Conservation (phyloP, 371 early-diverging fungal genomes). For the Mortierella sp. region DNA sequence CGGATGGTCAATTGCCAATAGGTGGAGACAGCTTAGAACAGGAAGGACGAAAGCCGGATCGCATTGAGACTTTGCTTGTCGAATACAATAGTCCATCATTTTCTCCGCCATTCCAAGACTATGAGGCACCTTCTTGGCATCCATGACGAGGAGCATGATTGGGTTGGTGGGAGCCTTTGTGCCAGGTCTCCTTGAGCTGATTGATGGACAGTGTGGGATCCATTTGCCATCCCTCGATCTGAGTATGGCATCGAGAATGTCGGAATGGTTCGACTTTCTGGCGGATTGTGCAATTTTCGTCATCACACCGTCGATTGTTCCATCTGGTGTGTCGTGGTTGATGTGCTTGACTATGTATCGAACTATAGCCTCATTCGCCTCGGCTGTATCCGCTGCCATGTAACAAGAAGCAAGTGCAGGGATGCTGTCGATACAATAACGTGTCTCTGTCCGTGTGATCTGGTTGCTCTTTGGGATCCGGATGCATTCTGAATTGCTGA, state of each 20-base stretch:
- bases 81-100: slow-evolving; percentile 27
- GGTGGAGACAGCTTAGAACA: slow-evolving; percentile 10
- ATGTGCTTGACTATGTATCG: slow-evolving; percentile 16
- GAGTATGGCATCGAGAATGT: slow-evolving; percentile 4
- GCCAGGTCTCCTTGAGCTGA: not conserved
- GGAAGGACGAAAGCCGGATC: slow-evolving; percentile 16
- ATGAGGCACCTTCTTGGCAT: slow-evolving; percentile 14
- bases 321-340: slow-evolving; percentile 15
- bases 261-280: slow-evolving; percentile 3
- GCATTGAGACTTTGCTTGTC: slow-evolving; percentile 11
- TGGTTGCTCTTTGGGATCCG: slow-evolving; percentile 22
- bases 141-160: slow-evolving; percentile 1
- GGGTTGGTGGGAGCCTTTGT: too few relatives aligned
- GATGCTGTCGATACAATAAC: slow-evolving; percentile 22
- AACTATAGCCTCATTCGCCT: slow-evolving; percentile 20
- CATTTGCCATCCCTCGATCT: slow-evolving; percentile 17
- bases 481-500: not conserved
- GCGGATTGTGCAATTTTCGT: slow-evolving; percentile 13
- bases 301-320: slow-evolving; percentile 8
- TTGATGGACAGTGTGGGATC: slow-evolving; percentile 9
- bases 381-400: slow-evolving; percentile 7
- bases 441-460: slow-evolving; percentile 10
- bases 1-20: slow-evolving; percentile 6
- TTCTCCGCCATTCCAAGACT: slow-evolving; percentile 17
- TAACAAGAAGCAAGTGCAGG: slow-evolving; percentile 14